These are phyloP conservation scores for Kwoniella dendrophila DNA, from an alignment of 768 basidiomycete species.

Conservation along the genomic window DNA sequence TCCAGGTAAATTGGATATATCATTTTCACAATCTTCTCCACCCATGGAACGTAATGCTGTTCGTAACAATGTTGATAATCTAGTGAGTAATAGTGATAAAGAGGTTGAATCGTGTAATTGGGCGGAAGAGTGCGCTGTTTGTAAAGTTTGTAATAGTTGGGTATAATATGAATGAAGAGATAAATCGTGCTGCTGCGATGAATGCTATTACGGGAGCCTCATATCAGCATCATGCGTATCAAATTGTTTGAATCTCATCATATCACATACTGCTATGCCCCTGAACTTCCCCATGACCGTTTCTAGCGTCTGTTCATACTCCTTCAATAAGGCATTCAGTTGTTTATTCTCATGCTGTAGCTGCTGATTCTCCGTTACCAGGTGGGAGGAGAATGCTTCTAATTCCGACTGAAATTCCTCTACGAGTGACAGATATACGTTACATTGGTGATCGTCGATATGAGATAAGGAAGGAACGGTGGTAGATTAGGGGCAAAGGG, in stretches of 20 bases:
- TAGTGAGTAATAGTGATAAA: constrained; percentile 68
- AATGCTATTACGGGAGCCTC: constrained; percentile 62
- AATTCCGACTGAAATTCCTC: constrained; percentile 91
- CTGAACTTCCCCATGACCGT: constrained; percentile 96
- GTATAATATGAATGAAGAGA: constrained; percentile 90
- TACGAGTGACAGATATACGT: no score
- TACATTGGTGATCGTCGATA: background rate
- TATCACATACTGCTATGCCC: constrained; percentile 73
- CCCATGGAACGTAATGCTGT: constrained; percentile 69
- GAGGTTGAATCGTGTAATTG: constrained; percentile 64
- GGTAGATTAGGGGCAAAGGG: no score
- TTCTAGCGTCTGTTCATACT: constrained; percentile 92
- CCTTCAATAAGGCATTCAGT: constrained; percentile 80
- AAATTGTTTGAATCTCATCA: background rate
- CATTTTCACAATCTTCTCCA: constrained; percentile 37
- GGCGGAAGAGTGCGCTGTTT: constrained; percentile 51
- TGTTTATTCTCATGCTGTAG: constrained; percentile 95
- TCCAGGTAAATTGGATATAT: constrained; percentile 4
- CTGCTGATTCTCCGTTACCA: constrained; percentile 90
- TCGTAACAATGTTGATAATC: constrained; percentile 71
- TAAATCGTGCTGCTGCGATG: constrained; percentile 87
- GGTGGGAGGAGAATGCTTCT: constrained; percentile 83
- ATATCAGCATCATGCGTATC: background rate
- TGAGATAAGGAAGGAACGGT: no score
- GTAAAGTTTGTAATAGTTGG: constrained; percentile 63